These are phyloP conservation scores for Salix dunnii DNA, from an alignment of 345 rosid genomes.

Conservation along the genomic window DNA sequence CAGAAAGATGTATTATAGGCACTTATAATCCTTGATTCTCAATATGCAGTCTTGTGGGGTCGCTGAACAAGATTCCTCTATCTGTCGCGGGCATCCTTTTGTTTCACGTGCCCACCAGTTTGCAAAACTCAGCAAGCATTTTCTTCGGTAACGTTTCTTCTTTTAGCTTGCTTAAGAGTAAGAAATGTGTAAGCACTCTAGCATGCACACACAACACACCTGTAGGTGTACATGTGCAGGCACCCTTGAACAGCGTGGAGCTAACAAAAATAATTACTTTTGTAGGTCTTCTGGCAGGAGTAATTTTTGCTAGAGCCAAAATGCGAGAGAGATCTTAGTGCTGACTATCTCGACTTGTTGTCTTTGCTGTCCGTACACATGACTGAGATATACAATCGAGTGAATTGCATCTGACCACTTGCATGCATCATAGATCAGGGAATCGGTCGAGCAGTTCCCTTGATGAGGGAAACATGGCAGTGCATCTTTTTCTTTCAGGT, in stretches of 20 bases:
- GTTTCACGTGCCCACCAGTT: constrained; percentile 86
- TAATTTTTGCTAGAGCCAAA: constrained; percentile 88
- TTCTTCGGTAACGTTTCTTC: constrained; percentile 60
- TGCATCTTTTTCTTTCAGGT: background rate
- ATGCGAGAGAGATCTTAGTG: constrained; percentile 60
- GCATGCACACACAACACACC: background rate
- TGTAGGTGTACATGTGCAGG: background rate
- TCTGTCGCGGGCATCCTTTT: constrained; percentile 81
- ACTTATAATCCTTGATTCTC: constrained; percentile 18
- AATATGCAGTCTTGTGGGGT: constrained; percentile 84
- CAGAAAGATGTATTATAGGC: background rate
- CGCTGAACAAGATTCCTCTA: constrained; percentile 89
- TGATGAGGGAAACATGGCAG: background rate
- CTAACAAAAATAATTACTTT: constrained; percentile 7
- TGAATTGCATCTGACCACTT: background rate
- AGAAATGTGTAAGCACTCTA: background rate
- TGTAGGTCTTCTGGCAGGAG: constrained; percentile 88
- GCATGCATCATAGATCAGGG: background rate
- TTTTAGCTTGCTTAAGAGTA: background rate
- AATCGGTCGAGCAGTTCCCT: background rate
- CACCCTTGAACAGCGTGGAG: background rate
- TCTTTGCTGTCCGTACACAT: background rate
- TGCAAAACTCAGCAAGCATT: constrained; percentile 91
- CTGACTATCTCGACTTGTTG: background rate
- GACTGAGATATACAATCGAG: background rate